Conservation (phyloP, 2,329 filamentous ascomycete species). For the Pseudogymnoascus sp. region DNA sequence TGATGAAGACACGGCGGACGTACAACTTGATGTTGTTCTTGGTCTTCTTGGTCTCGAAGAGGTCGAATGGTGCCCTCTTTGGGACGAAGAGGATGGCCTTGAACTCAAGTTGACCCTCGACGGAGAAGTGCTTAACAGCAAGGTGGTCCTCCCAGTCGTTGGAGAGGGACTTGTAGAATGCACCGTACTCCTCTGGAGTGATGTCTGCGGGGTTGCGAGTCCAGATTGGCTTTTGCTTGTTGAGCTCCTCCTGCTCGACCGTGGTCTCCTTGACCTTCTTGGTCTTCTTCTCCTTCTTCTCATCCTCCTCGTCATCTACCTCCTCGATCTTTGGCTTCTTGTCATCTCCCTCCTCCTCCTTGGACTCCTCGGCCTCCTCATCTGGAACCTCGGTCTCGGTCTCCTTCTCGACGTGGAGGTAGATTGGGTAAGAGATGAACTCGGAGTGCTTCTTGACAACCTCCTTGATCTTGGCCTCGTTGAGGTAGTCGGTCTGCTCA, state of each 20-base stretch:
- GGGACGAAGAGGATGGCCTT: conserved; percentile 98
- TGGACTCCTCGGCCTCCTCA: conserved; percentile 72
- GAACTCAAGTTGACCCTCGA: conserved; percentile 99
- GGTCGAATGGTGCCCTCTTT: conserved; percentile 98
- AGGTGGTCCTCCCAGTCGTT: conserved; percentile 99
- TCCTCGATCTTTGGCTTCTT: conserved; percentile 97
- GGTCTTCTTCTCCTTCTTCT: conserved; percentile 92
- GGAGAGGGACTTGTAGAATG: conserved; percentile 99
- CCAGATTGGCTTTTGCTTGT: conserved; percentile 99
- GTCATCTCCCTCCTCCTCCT: conserved; percentile 71
- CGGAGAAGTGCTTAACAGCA: conserved; percentile 99
- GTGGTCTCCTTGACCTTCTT: conserved; percentile 99
- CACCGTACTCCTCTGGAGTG: conserved; percentile 88
- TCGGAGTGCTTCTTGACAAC: conserved; percentile 99
- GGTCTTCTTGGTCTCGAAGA: conserved; percentile 99
- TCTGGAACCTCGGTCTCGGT: conserved; percentile 97
- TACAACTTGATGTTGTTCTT: conserved; percentile 99
- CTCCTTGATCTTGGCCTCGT: conserved; percentile 99
- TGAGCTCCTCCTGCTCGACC: conserved; percentile 98
- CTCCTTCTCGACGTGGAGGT: conserved; percentile 99
- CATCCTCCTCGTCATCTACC: conserved; percentile 78
- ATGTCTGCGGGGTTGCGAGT: conserved; percentile 97
- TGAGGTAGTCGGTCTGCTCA: conserved; percentile 96
- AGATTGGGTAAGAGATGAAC: conserved; percentile 99
- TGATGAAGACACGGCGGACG: conserved; percentile 99